Base-by-base conservation (phyloP, 805 yeast genomes). In the Candida montana region DNA sequence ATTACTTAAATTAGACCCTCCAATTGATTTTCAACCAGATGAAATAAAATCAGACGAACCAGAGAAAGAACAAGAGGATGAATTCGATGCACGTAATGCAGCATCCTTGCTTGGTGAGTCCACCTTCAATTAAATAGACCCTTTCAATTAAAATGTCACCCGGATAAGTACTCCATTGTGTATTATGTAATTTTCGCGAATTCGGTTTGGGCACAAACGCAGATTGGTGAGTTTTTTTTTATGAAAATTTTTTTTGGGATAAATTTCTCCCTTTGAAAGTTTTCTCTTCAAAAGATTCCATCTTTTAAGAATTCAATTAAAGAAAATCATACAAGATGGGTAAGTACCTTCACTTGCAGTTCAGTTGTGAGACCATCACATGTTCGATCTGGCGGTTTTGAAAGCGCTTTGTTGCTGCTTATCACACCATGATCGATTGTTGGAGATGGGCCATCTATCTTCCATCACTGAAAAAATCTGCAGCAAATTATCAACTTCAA, bases 1-100 rank as follows among this genome's bases (percentile, higher is more conserved):
- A 7, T 20, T 41, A 11, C 16, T 40, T 23, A 40, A 38, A 26
- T 27, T 33, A 5, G 42, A 40, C 11, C 32, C 52, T 1, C 35
- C 52, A n/a, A 46, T 47, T 20, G 34, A 37, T 1, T 42, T 44
- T 7, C 37, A 37, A n/a, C 44, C 50, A 6, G 50, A 45, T 10
- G 36, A 37, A 5, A 41, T 32, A 3, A 39, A 33, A 6, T 57
- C 52, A 5, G 55, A 46, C 4, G 55, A 36, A 7, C 53, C 49
- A 2, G 57, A 61, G 15, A 64, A 63, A 36, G 35, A 31, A 7
- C 17, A 31, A 23, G 35, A 31, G 30, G 64, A 67, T 4, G 67
- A 64, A 5, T 74, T 88, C 5, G 91, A 87, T 61, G 95, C 96
- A 0, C 78, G 77, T 46, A 81, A 79, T 53, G 98, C 96, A 1